Conservation (phyloP, 1,139 yeast species). For the Diutina siamensis region DNA sequence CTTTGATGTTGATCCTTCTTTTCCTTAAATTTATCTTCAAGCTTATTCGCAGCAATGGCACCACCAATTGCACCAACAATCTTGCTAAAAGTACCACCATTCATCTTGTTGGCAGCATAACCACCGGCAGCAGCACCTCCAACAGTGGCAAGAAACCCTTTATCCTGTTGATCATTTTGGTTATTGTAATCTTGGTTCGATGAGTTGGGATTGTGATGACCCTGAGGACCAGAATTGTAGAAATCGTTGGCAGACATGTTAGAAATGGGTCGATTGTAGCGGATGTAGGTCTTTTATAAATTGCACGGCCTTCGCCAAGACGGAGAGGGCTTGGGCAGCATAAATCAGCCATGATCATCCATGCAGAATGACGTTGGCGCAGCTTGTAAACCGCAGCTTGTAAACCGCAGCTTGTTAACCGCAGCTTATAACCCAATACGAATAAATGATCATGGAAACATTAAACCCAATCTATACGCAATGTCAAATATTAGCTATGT, state of each 20-base stretch:
- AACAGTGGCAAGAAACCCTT: conserved; percentile 3
- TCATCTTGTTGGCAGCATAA: conserved; percentile 10
- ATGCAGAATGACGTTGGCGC: too few species aligned
- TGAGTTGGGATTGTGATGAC: background rate
- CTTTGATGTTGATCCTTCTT: background rate
- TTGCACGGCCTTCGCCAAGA: too few species aligned
- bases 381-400: too few species aligned
- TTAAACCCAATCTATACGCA: too few species aligned
- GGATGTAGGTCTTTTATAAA: background rate
- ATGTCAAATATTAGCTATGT: background rate
- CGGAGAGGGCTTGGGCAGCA: too few species aligned
- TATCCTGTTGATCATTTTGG: background rate
- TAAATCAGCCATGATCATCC: too few species aligned
- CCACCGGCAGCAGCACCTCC: conserved; percentile 25
- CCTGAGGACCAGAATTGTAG: conserved; percentile 2
- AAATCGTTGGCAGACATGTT: conserved; percentile 5
- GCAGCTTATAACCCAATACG: too few species aligned
- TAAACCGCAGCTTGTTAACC: too few species aligned
- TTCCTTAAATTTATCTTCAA: conserved; percentile 16
- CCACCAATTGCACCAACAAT: conserved; percentile 52
- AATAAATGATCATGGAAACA: too few species aligned
- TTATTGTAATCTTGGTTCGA: background rate
- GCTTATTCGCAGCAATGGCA: conserved; percentile 46
- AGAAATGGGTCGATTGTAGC: background rate
- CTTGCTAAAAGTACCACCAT: conserved; percentile 33